These are phyloP conservation scores for Sclerotinia trifoliorum DNA, from an alignment of 2,329 filamentous ascomycete genomes.

Conservation along the genomic window DNA sequence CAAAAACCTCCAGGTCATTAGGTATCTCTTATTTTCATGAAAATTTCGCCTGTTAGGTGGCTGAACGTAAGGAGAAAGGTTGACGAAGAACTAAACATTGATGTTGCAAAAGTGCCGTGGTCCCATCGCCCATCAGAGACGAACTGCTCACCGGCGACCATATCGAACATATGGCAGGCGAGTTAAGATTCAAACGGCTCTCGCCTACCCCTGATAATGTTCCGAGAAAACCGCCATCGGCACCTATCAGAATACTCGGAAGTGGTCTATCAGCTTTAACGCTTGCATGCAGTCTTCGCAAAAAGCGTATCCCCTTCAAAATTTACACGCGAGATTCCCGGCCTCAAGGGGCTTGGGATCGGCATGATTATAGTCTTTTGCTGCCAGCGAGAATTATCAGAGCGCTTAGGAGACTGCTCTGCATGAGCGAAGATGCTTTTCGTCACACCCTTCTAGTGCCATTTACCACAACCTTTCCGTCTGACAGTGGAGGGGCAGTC, in stretches of 20 bases:
- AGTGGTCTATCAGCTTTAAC: constrained; percentile 7
- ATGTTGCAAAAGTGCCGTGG: neutral
- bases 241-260: constrained; percentile 10
- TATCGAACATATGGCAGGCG: neutral
- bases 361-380: constrained; percentile 3
- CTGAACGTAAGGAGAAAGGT: neutral
- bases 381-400: neutral
- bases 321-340: neutral
- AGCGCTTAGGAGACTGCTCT: neutral
- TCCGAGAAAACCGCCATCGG: neutral
- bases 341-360: neutral
- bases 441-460: neutral
- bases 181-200: neutral
- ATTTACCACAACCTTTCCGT: neutral
- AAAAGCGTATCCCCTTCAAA: constrained; percentile 3
- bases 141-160: neutral
- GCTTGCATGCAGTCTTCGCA: neutral
- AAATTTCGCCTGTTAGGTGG: neutral
- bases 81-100: neutral
- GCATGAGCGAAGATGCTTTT: neutral
- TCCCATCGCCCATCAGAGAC: neutral
- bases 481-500: neutral
- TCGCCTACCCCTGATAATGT: neutral
- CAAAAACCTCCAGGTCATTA: neutral
- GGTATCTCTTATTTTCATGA: neutral